These are phyloP conservation scores for Rutidosis leptorrhynchoides DNA, from an alignment of 129 eudicot genomes.

Conservation along the genomic window DNA sequence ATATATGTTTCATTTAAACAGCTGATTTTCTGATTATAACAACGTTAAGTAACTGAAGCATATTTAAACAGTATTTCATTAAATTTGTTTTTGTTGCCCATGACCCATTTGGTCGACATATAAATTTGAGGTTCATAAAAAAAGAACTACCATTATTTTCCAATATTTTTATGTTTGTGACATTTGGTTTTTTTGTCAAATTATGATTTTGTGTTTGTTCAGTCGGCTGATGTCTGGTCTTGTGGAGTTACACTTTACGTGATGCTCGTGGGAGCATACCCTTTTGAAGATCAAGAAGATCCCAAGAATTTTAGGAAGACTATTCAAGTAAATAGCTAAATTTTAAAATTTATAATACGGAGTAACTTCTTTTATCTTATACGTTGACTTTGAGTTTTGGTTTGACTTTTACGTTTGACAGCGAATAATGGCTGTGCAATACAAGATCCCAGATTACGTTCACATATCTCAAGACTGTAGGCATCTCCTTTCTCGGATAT, in stretches of 20 bases:
- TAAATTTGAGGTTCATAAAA: not conserved
- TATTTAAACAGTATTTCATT: too few species aligned
- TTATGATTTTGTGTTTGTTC: conserved; percentile 23
- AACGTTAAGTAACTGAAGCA: too few species aligned
- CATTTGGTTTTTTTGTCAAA: not conserved
- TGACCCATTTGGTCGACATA: not conserved
- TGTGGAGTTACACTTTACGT: conserved; percentile 98
- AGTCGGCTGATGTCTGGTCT: conserved; percentile 99
- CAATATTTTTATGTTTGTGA: not conserved
- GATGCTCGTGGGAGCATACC: conserved; percentile 98
- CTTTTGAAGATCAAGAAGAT: conserved; percentile 97
- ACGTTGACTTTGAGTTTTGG: conserved; percentile 17
- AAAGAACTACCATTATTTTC: conserved; percentile 2
- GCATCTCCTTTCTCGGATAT: conserved; percentile 91
- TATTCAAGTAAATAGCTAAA: conserved; percentile 65
- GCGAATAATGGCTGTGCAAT: conserved; percentile 85
- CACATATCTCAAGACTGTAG: conserved; percentile 95
- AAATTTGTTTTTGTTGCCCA: not conserved
- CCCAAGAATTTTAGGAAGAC: conserved; percentile 96
- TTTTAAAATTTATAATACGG: too few species aligned
- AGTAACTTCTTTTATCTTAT: conserved; percentile 10
- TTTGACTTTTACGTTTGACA: conserved; percentile 21
- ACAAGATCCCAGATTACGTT: conserved; percentile 94
- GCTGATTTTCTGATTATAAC: too few species aligned
- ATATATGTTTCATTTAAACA: too few species aligned